These are phyloP conservation scores for Nannochloropsis granulata DNA, from an alignment of 108 stramenopile genomes.

Conservation along the genomic window DNA sequence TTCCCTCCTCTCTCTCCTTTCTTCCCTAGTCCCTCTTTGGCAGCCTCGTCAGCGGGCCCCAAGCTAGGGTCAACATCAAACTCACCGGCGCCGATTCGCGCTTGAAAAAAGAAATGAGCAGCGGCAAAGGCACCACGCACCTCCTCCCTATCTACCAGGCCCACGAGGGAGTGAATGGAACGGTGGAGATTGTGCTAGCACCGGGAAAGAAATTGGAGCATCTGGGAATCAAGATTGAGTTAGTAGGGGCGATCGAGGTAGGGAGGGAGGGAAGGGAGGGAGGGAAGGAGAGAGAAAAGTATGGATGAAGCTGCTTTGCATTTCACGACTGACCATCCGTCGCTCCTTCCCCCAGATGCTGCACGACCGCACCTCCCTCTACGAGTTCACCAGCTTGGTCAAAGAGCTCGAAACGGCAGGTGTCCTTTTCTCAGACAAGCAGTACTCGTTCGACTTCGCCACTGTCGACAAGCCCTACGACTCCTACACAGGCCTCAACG, in stretches of 20 bases:
- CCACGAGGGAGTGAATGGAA: slow-evolving; percentile 46
- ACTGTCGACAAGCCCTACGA: slow-evolving; percentile 50
- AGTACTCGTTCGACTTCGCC: slow-evolving; percentile 72
- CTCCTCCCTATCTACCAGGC: not conserved
- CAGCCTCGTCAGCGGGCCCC: not conserved
- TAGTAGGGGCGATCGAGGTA: slow-evolving; percentile 81
- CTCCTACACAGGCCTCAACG: slow-evolving; percentile 84
- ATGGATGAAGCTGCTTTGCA: no score
- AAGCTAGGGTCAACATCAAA: not conserved
- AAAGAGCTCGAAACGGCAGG: slow-evolving; percentile 84
- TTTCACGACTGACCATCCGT: not conserved
- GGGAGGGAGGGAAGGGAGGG: not conserved
- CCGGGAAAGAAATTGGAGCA: slow-evolving; percentile 91
- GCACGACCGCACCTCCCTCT: slow-evolving; percentile 45
- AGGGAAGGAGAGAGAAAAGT: not conserved
- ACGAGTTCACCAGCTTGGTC: slow-evolving; percentile 84
- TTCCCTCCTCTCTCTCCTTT: not conserved
- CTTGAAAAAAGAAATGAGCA: not conserved
- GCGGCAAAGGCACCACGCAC: not conserved
- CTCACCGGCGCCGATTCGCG: not conserved
- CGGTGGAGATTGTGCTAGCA: slow-evolving; percentile 59
- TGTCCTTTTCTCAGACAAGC: slow-evolving; percentile 49
- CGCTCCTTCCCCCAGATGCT: slow-evolving; percentile 36
- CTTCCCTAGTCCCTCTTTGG: not conserved
- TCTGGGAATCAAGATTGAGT: slow-evolving; percentile 84